Conservation (phyloP, 768 basidiomycete species). For the Boletus pseudo-olivaceus region DNA sequence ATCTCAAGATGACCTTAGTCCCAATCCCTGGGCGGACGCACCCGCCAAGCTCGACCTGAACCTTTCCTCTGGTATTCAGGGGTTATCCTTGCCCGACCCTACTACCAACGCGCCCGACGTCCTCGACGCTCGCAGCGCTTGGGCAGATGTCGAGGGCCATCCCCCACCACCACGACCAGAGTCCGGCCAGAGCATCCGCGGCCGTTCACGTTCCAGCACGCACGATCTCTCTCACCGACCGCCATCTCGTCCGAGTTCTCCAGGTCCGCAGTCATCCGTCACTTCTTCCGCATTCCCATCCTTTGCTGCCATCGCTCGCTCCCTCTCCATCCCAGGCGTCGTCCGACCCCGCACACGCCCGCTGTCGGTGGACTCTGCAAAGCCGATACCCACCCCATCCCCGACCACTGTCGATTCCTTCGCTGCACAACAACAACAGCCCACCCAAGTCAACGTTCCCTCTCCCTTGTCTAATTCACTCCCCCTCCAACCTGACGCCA, state of each 20-base stretch:
- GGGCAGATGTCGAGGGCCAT: not conserved
- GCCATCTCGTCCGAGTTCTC: not conserved
- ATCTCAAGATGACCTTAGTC: not conserved
- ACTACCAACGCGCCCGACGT: not conserved
- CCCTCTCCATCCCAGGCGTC: slow-evolving; percentile 50
- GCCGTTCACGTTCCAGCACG: not conserved
- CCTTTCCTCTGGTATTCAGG: not conserved
- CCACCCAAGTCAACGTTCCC: not conserved
- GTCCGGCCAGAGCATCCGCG: not conserved
- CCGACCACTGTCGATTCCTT: not conserved
- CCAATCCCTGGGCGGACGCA: not conserved
- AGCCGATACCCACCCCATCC: slow-evolving; percentile 1
- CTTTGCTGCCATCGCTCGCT: slow-evolving; percentile 57
- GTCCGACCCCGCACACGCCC: slow-evolving; percentile 21
- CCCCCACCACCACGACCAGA: not conserved
- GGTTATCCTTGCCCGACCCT: not conserved
- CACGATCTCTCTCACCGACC: not conserved
- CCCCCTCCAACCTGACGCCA: not conserved
- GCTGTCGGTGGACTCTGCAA: slow-evolving; percentile 6
- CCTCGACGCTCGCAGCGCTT: not conserved
- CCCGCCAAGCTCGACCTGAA: not conserved
- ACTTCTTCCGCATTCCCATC: not conserved
- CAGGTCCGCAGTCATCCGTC: not conserved
- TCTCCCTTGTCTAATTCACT: not conserved
- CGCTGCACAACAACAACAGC: not conserved